Evolutionary conservation across 805 yeast species (phyloP), one percentile per base, ranked within the genome.

Genomic region (Hanseniaspora occidentalis): DNA sequence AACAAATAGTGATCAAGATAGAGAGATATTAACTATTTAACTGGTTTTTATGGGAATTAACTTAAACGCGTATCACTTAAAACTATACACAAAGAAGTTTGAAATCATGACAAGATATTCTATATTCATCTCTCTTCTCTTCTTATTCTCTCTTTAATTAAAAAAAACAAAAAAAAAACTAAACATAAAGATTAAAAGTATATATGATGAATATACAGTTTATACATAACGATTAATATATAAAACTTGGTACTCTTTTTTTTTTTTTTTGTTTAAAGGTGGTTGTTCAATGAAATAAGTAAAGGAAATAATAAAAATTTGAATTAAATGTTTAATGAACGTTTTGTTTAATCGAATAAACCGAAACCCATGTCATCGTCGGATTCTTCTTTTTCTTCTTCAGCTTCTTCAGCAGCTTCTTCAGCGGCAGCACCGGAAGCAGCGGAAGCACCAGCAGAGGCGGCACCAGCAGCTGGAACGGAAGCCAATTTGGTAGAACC

Each of bases 401-500:
- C 77, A 48, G 56, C 74, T 51, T 64, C 84, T 54, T 67, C 79
- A 50, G 63, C 78, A 52, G 65, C 80, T 47, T 65, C 77, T 36
- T 52, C 78, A 43, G 56, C 81, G 43, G 62, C 75, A 46, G 64
- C 76, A 50, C 67, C 75, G 54, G 66, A 71, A 58, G 69, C 69
- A 58, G 73, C 71, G 50, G 71, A 73, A 58, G 67, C 69, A 54
- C 69, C 65, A 49, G 79, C 67, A 52, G 74, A 71, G 65, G 83
- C 82, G 58, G 84, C 78, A 70, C 80, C 86, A 69, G 83, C 88
- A 60, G 83, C 58, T 71, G 92, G 86, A 47, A 80, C 86, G 44
- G 84, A 69, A 49, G 92, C 77, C 64, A 81, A 70, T 73, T 81
- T 81, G 69, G 78, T 71, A 67, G 72, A 71, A 77, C 92, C 92